Base-by-base conservation (phyloP, 129 eudicot genomes). In the Lactuca saligna region DNA sequence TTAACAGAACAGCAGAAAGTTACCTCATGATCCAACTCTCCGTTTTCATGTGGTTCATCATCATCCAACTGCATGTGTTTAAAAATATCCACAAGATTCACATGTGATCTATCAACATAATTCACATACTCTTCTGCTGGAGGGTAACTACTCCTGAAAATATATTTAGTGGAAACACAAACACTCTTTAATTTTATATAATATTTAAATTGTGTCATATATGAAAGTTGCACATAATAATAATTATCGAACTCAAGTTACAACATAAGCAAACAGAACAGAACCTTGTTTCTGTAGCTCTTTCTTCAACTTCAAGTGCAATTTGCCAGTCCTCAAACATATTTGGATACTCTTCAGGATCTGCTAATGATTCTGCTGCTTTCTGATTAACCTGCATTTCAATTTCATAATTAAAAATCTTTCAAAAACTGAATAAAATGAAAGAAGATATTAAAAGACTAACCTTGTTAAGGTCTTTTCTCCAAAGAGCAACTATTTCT, bases 291-390 rank as follows among this genome's bases (percentile, higher is more conserved):
- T 88, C 94, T 49, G 96, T 85, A 78, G 85, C 88, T 88, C 80
- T 88, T 39, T 87, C 81, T 79, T 91, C 97, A 64, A 88, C 94
- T 65, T 75, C 88, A 74, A 88, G 87, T 48, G 97, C 97, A 76
- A 91, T 49, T 88, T 91, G 94, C 97, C 97, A 91, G 70, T 91
- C 94, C 61, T 91, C 97, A 78, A 91, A 91, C 88, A 91, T 72
- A 83, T 91, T 91, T 38, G 97, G 77, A 76, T 91, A 91, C 80
- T 88, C 97, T 75, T 82, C 91, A 13, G 97, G 97, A 83, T 91
- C 97, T 46, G 97, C 97, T 74, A 91, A 85, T 64, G 97, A 86
- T 75, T 91, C 97, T 51, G 97, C 96, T 63, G 97, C 97, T 86
- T 88, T 91, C 65, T 77, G 90, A 75, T 91, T 91, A 66, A 91